Evolutionary conservation across 176 grass and related monocot genomes (phyloP), one percentile per base, ranked within the genome.

Genomic region (Rhipidocladum racemiflorum): DNA sequence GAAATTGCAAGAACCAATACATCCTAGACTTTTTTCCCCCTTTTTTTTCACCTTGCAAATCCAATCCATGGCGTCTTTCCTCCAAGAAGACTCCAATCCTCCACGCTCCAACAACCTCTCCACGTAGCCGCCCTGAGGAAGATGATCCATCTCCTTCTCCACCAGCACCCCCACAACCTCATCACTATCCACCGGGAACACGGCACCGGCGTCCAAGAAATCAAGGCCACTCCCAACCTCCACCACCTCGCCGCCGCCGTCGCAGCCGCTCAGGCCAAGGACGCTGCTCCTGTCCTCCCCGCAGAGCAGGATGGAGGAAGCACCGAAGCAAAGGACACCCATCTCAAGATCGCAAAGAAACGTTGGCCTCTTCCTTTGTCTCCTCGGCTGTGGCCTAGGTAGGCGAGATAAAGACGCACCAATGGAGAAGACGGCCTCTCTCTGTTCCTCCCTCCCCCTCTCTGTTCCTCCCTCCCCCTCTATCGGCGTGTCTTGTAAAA

Each of bases 31-130:
- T 55, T 85, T 70, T 20, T n/a, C 1, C 6, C 23, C 49, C 36
- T 15, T 2, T 61, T 57, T 34, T 21, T 25, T 68, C 73, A 94
- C 94, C 94, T 94, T 97, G 77, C 79, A 88, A 82, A 97, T 97
- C 90, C 90, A 97, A 64, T 97, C 83, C 77, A 92, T 91, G 77
- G 91, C 94, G 70, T 89, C 83, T 85, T 85, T 94, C 87, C 94
- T 92, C 79, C 89, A 87, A 44, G 83, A 83, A 60, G 72, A 73
- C 74, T 85, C 94, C 50, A 90, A 85, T 72, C 85, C 77, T 3
- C 83, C 91, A 1, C 39, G 80, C 72, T 76, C 81, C 75, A 94
- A 32, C 75, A 94, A 32, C 88, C 78, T 83, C 77, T 92, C 76
- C 46, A 71, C 45, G 18, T 94, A 97, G 21, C 75, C 90, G 44